phyloP scores from a whole-genome alignment of 805 yeast genomes.

The Barnettozyma sucrosica region DNA sequence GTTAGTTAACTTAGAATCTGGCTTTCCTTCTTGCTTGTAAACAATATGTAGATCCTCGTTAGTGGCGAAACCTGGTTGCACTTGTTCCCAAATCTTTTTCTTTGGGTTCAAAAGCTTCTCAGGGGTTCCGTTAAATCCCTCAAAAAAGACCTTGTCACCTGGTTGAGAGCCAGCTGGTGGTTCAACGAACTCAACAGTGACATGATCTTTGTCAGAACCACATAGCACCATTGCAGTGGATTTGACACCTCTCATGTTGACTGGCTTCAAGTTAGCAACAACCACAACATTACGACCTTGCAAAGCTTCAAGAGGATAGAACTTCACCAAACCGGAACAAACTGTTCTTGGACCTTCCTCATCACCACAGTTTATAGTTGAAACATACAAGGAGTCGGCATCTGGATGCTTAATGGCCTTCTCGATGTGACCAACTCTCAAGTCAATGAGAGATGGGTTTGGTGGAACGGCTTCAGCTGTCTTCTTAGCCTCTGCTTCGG shows the following conservation, averaged over 20 bases:
- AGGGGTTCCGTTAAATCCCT: constrained; percentile 83
- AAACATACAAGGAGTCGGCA: constrained; percentile 93
- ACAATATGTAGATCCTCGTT: constrained; percentile 69
- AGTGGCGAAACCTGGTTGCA: constrained; percentile 89
- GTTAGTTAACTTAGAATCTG: constrained; percentile 63
- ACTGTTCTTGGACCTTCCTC: constrained; percentile 97
- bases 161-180: constrained; percentile 92
- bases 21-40: constrained; percentile 73
- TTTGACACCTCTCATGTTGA: constrained; percentile 94
- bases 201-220: constrained; percentile 60
- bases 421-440: constrained; percentile 94
- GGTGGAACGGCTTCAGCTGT: constrained; percentile 61
- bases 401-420: constrained; percentile 97
- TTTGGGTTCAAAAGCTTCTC: constrained; percentile 92
- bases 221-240: constrained; percentile 96
- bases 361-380: constrained; percentile 95
- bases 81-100: constrained; percentile 95
- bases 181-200: constrained; percentile 81
- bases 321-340: constrained; percentile 92
- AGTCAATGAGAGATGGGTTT: constrained; percentile 79
- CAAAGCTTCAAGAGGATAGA: constrained; percentile 88
- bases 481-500: constrained; percentile 38
- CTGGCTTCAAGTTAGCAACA: constrained; percentile 96
- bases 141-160: constrained; percentile 95
- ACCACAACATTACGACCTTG: constrained; percentile 88